A percentile compares a stretch with the other conserved stretches of the same genome.
Evolutionary conservation across 2,329 filamentous ascomycete genomes (phyloP).

Genomic region (Diaporthe australafricana): DNA sequence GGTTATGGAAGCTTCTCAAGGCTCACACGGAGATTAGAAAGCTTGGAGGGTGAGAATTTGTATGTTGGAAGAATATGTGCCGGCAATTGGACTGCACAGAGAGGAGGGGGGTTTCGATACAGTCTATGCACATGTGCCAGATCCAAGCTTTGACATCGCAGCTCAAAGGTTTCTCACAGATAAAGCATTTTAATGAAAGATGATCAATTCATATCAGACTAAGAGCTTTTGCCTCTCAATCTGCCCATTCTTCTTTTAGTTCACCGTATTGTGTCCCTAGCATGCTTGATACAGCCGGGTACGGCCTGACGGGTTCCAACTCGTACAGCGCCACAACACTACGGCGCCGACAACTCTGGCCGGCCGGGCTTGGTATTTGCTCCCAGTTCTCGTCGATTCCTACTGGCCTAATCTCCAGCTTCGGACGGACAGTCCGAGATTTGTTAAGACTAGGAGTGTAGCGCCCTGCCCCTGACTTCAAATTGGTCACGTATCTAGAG

Average conservation of each 20-base stretch:
- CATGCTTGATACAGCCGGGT: conserved; percentile 16
- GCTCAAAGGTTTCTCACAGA: too few species aligned
- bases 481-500: background rate
- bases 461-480: conserved; percentile 1
- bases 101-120: too few species aligned
- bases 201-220: too few species aligned
- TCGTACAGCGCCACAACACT: conserved; percentile 14
- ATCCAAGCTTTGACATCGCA: too few species aligned
- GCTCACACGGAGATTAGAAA: background rate
- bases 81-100: too few species aligned
- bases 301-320: conserved; percentile 7
- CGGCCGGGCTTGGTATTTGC: background rate
- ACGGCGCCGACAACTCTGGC: background rate
- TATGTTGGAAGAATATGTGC: background rate
- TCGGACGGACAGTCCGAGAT: background rate
- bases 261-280: background rate
- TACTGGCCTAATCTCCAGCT: background rate
- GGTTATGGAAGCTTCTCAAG: background rate
- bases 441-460: background rate
- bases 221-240: background rate
- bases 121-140: too few species aligned
- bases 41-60: background rate
- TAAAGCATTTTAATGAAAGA: too few species aligned
- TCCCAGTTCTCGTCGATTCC: background rate
- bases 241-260: conserved; percentile 9